Conservation (phyloP, 2,329 filamentous ascomycete species). For the Alternaria solani region DNA sequence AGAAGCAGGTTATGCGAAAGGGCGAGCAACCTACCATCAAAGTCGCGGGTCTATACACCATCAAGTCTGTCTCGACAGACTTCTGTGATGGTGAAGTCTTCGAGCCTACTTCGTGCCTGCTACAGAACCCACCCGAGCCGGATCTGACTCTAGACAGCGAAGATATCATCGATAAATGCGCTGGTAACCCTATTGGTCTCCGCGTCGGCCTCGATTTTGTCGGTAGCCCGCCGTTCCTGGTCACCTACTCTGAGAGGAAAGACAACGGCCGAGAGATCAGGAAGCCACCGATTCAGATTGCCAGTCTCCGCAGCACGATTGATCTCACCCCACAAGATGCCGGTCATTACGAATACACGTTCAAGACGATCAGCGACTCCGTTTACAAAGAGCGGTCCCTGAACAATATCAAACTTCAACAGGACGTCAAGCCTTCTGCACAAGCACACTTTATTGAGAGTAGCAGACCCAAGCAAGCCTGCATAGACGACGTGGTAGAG, state of each 20-base stretch:
- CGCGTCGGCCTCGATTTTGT: slow-evolving; percentile 88
- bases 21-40: slow-evolving; percentile 73
- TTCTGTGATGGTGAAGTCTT: slow-evolving; percentile 87
- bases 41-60: slow-evolving; percentile 83
- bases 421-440: slow-evolving; percentile 92
- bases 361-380: slow-evolving; percentile 79
- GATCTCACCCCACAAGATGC: slow-evolving; percentile 83
- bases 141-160: slow-evolving; percentile 76
- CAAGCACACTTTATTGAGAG: slow-evolving; percentile 73
- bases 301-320: slow-evolving; percentile 82
- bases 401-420: slow-evolving; percentile 74
- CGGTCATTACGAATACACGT: slow-evolving; percentile 86
- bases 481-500: slow-evolving; percentile 81
- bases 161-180: slow-evolving; percentile 92
- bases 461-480: slow-evolving; percentile 69
- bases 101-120: slow-evolving; percentile 90
- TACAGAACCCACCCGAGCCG: slow-evolving; percentile 91
- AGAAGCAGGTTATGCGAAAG: slow-evolving; percentile 68
- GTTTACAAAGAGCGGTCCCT: slow-evolving; percentile 70
- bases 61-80: slow-evolving; percentile 80
- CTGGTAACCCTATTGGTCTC: slow-evolving; percentile 89
- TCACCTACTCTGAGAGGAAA: slow-evolving; percentile 77
- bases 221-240: slow-evolving; percentile 88
- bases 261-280: slow-evolving; percentile 60
- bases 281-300: slow-evolving; percentile 60